A percentile compares a stretch with the other conserved stretches of the same genome.
Evolutionary conservation across 2,329 filamentous ascomycete species (phyloP).

Genomic region (Whalleya microplaca): DNA sequence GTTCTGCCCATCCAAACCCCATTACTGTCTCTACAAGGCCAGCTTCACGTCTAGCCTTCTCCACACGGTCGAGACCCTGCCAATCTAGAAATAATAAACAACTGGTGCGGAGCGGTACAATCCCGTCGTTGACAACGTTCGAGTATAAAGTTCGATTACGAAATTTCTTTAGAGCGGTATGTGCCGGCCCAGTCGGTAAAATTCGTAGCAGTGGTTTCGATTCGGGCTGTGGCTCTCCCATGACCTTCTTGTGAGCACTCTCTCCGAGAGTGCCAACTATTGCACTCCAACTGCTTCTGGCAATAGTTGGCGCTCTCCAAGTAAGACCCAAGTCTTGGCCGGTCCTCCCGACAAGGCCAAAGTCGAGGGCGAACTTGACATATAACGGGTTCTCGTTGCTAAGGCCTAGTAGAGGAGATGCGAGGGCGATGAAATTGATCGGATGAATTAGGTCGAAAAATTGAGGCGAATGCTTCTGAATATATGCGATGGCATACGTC

Average conservation of each 20-base stretch:
- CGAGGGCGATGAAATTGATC: conserved; percentile 87
- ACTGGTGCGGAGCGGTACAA: conserved; percentile 91
- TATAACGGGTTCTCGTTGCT: conserved; percentile 98
- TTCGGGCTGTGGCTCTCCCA: conserved; percentile 69
- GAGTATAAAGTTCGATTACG: conserved; percentile 91
- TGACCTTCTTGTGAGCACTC: conserved; percentile 63
- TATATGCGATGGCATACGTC: conserved; percentile 93
- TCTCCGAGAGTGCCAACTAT: conserved; percentile 81
- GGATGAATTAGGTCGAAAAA: conserved; percentile 89
- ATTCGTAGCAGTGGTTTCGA: conserved; percentile 89
- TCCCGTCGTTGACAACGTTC: conserved; percentile 96
- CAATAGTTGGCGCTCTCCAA: conserved; percentile 87
- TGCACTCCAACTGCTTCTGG: conserved; percentile 84
- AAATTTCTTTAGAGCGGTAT: conserved; percentile 84
- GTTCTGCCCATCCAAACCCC: conserved; percentile 91
- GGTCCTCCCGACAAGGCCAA: conserved; percentile 93
- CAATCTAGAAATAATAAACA: conserved; percentile 97
- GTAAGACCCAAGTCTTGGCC: conserved; percentile 94
- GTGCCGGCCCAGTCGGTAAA: conserved; percentile 87
- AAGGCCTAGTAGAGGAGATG: conserved; percentile 84
- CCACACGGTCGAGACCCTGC: conserved; percentile 89
- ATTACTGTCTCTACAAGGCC: conserved; percentile 91
- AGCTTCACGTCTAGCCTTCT: conserved; percentile 91
- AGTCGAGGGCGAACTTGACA: conserved; percentile 94
- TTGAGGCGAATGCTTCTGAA: conserved; percentile 89